phyloP scores from a whole-genome alignment of 2,329 filamentous ascomycete genomes.

The Diaporthe capsici region DNA sequence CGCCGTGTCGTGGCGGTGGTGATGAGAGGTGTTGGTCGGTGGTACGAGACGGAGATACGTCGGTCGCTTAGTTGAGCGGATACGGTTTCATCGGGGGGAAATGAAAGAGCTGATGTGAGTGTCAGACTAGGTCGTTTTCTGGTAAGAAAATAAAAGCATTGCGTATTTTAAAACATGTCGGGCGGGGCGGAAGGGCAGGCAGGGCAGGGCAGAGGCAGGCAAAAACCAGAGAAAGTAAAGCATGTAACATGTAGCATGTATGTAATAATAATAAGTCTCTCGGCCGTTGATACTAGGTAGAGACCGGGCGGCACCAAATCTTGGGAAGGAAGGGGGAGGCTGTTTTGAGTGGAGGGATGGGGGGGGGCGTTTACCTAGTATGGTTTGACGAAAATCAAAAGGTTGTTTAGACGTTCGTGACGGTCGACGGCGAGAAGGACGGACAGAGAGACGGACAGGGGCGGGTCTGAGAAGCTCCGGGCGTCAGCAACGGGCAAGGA shows the following conservation, averaged over 20 bases:
- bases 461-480: constrained; percentile 20
- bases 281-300: constrained; percentile 20
- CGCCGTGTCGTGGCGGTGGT: constrained; percentile 8
- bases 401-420: constrained; percentile 33
- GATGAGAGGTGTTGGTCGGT: constrained; percentile 17
- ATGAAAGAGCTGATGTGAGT: constrained; percentile 33
- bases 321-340: constrained; percentile 10
- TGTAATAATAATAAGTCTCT: constrained; percentile 33
- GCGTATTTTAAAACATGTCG: constrained; percentile 32
- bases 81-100: constrained; percentile 30
- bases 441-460: constrained; percentile 17
- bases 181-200: constrained; percentile 27
- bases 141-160: constrained; percentile 28
- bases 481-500: constrained; percentile 18
- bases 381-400: constrained; percentile 21
- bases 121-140: constrained; percentile 32
- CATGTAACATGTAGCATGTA: constrained; percentile 30
- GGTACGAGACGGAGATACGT: constrained; percentile 27
- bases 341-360: background rate
- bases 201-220: constrained; percentile 33
- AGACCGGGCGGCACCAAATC: constrained; percentile 8
- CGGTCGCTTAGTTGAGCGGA: constrained; percentile 29
- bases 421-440: constrained; percentile 15
- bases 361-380: constrained; percentile 37
- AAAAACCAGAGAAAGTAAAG: constrained; percentile 31